Conservation (phyloP, 306 rosid genomes). For the Sophora flavescens region DNA sequence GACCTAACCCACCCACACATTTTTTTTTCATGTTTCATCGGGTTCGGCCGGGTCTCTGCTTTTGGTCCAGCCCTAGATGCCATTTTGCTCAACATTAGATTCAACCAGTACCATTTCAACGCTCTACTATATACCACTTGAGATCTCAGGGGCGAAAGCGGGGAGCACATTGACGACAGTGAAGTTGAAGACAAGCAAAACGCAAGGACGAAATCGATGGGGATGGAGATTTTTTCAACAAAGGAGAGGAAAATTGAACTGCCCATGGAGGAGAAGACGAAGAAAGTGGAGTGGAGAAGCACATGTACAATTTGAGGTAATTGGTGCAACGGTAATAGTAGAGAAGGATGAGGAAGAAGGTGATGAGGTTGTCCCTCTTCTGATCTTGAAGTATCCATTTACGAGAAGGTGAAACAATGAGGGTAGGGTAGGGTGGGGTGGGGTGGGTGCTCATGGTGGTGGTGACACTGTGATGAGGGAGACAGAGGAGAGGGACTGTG, state of each 20-base stretch:
- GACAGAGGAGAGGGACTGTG: no score
- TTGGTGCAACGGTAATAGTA: slow-evolving; percentile 88
- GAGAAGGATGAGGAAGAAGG: slow-evolving; percentile 79
- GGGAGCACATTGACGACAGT: slow-evolving; percentile 84
- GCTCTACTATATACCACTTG: slow-evolving; percentile 34
- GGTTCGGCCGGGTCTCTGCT: no score
- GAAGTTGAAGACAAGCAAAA: slow-evolving; percentile 78
- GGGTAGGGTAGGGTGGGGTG: no score
- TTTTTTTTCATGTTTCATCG: no score
- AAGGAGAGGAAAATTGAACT: slow-evolving; percentile 84
- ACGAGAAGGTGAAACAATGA: no score
- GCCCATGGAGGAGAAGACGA: slow-evolving; percentile 82
- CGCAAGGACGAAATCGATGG: slow-evolving; percentile 74
- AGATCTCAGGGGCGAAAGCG: slow-evolving; percentile 70
- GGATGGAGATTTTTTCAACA: slow-evolving; percentile 73
- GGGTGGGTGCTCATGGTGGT: no score
- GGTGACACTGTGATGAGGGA: no score
- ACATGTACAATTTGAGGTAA: slow-evolving; percentile 84
- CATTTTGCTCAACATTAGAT: no score
- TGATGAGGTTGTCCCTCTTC: slow-evolving; percentile 42
- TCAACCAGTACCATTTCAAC: no score
- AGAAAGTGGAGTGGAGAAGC: slow-evolving; percentile 78
- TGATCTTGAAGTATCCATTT: no score
- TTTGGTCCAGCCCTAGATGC: no score
- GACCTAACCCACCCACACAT: no score